Conservation (phyloP, 306 rosid species). For the Medicago lupulina region DNA sequence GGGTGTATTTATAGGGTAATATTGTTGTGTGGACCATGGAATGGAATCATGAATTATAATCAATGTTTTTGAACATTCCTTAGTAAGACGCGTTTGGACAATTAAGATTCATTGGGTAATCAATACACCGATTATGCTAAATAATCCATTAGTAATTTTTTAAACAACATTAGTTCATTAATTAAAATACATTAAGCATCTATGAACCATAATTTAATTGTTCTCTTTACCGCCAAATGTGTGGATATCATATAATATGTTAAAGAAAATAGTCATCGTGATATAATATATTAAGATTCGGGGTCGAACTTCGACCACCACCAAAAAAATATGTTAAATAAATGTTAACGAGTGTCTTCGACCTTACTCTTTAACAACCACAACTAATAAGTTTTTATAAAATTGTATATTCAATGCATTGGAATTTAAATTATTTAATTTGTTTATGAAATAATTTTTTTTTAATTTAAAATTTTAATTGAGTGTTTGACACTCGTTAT, state of each 20-base stretch:
- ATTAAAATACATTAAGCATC: background rate
- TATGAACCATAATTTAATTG: background rate
- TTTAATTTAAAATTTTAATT: no score
- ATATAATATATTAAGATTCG: no score
- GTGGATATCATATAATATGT: background rate
- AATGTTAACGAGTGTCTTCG: no score
- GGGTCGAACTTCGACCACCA: no score
- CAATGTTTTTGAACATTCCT: slow-evolving; percentile 38
- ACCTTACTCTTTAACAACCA: no score
- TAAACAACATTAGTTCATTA: background rate
- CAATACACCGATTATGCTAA: slow-evolving; percentile 6
- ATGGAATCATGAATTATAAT: background rate
- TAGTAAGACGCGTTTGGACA: slow-evolving; percentile 44
- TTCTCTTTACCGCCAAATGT: background rate
- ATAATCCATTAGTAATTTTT: background rate
- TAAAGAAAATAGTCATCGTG: no score
- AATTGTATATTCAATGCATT: no score
- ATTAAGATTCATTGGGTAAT: slow-evolving; percentile 10
- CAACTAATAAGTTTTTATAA: no score
- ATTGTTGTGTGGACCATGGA: background rate
- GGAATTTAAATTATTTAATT: no score
- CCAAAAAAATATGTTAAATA: no score
- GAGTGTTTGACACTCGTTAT: no score
- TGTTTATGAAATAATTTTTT: no score
- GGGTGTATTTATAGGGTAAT: slow-evolving; percentile 28